Evolutionary conservation across 331 rosid genomes (phyloP).

Genomic region (Dryas integrifolia): DNA sequence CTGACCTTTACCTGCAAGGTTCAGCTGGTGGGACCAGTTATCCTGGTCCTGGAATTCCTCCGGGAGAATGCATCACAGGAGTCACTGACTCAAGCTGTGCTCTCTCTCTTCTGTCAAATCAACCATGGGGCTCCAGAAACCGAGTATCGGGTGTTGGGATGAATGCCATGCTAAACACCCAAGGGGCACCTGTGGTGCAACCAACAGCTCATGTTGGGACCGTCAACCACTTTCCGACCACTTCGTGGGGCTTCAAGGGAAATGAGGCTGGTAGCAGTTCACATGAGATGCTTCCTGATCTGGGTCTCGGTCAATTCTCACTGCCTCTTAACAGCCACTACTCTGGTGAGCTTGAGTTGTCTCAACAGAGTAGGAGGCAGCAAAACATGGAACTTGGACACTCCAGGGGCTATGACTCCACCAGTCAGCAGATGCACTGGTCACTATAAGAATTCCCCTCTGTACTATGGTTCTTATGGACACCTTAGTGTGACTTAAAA

Average conservation of each 20-base stretch:
- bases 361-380: slow-evolving; percentile 67
- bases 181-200: slow-evolving; percentile 48
- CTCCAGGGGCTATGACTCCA: slow-evolving; percentile 45
- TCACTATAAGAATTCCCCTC: slow-evolving; percentile 51
- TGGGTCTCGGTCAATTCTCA: slow-evolving; percentile 61
- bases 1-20: slow-evolving; percentile 60
- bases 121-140: slow-evolving; percentile 75
- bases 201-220: slow-evolving; percentile 42
- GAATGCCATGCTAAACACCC: slow-evolving; percentile 50
- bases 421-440: slow-evolving; percentile 59
- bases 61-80: slow-evolving; percentile 64
- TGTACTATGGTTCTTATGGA: slow-evolving; percentile 22
- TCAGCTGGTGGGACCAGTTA: slow-evolving; percentile 54
- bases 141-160: slow-evolving; percentile 52
- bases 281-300: slow-evolving; percentile 45
- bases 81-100: slow-evolving; percentile 86
- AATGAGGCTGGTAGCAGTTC: slow-evolving; percentile 49
- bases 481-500: neutral
- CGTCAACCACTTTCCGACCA: slow-evolving; percentile 47
- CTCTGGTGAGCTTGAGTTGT: slow-evolving; percentile 49
- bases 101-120: slow-evolving; percentile 99
- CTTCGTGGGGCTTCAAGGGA: slow-evolving; percentile 65
- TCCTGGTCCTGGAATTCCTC: slow-evolving; percentile 55
- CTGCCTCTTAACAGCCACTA: slow-evolving; percentile 48
- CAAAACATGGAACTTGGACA: slow-evolving; percentile 57